These are phyloP conservation scores for Hymenoscyphus fructigenus DNA, from an alignment of 2,329 filamentous ascomycete genomes.

Conservation along the genomic window DNA sequence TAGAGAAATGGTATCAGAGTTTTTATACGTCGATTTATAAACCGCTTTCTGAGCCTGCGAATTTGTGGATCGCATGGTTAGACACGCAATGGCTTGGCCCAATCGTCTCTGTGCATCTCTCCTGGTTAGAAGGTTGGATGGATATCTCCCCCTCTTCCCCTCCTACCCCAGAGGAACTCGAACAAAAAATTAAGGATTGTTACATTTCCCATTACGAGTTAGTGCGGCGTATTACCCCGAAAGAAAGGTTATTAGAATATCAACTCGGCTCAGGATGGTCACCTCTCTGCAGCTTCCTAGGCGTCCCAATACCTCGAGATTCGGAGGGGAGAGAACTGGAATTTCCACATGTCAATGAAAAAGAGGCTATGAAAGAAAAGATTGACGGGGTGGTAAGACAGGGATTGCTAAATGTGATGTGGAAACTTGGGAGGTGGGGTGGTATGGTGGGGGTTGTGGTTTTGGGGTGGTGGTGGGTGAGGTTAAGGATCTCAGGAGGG, in stretches of 20 bases:
- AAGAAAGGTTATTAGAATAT: background rate
- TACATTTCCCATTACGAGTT: background rate
- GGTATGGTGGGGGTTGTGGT: background rate
- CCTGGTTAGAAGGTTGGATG: background rate
- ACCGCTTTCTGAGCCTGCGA: background rate
- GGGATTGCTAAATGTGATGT: background rate
- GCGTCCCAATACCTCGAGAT: background rate
- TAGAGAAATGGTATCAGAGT: background rate
- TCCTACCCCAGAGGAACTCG: background rate
- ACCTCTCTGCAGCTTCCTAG: background rate
- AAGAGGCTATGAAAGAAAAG: background rate
- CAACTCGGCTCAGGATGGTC: background rate
- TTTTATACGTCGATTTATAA: background rate
- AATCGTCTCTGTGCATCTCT: background rate
- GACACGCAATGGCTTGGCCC: background rate
- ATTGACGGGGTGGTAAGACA: background rate
- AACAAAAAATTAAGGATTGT: background rate
- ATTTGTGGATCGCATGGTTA: background rate
- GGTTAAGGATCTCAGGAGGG: background rate
- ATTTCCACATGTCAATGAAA: conserved; percentile 1
- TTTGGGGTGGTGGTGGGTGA: background rate
- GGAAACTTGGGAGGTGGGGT: background rate
- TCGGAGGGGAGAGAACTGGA: background rate
- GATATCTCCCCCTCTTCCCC: background rate
- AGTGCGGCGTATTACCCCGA: background rate